Evolutionary conservation across 139 green algal species (phyloP).

Genomic region (Chlorella sp.): DNA sequence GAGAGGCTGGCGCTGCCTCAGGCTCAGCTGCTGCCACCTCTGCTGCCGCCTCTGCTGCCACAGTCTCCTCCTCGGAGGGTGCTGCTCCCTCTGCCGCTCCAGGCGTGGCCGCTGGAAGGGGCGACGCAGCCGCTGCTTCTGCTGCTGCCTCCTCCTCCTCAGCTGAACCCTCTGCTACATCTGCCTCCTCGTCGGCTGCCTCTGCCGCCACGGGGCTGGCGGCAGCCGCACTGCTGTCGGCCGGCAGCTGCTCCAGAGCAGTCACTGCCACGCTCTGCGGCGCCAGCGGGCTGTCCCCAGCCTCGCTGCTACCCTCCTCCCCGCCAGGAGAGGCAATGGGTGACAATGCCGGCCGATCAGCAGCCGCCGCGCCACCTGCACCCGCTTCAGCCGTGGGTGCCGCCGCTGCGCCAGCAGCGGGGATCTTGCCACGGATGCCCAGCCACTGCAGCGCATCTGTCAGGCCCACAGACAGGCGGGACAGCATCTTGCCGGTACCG

Average conservation of each 20-base stretch:
- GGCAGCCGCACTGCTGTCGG: neutral
- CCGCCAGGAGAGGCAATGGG: slow-evolving; percentile 1
- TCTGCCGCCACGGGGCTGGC: neutral
- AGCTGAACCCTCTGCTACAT: no score
- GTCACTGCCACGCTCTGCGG: neutral
- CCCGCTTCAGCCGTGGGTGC: neutral
- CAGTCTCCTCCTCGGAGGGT: neutral
- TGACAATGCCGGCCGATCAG: neutral
- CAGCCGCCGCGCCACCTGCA: neutral
- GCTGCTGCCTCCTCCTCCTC: neutral
- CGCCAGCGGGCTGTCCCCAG: no score
- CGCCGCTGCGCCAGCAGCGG: neutral
- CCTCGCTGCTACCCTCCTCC: neutral
- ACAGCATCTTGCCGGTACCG: slow-evolving; percentile 15
- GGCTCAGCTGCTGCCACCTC: neutral
- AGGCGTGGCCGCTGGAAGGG: neutral
- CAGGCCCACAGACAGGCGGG: slow-evolving; percentile 44
- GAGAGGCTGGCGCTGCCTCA: neutral
- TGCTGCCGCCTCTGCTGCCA: neutral
- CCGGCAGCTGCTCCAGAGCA: neutral
- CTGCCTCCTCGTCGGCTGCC: neutral
- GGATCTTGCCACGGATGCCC: slow-evolving; percentile 25
- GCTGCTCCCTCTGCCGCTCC: neutral
- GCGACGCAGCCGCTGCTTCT: neutral
- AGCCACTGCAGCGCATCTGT: slow-evolving; percentile 44